Conservation (phyloP, 1,284 basidiomycete species). For the Trametes hirsuta region DNA sequence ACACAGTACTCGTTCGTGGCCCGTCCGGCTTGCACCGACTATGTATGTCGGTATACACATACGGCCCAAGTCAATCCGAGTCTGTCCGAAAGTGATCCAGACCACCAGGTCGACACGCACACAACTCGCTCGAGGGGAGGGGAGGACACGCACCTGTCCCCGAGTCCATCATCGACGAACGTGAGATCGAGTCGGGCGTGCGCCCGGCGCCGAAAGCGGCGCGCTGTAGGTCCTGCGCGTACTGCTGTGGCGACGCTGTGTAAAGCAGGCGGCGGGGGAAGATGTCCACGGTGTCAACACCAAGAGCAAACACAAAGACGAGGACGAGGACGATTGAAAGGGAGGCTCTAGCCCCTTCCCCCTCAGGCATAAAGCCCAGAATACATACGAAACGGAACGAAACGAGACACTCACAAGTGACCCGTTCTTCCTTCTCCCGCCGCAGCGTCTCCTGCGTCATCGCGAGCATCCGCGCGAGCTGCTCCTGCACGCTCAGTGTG, state of each 20-base stretch:
- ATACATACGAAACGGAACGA: neutral
- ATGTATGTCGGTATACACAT: too few relatives aligned
- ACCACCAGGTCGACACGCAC: neutral
- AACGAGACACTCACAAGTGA: slow-evolving; percentile 5
- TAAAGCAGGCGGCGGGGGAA: too few relatives aligned
- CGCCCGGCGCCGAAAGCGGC: slow-evolving; percentile 22
- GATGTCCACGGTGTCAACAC: too few relatives aligned
- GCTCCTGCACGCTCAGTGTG: slow-evolving; percentile 11
- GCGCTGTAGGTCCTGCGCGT: slow-evolving; percentile 12
- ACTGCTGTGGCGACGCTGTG: slow-evolving; percentile 13
- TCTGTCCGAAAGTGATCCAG: neutral
- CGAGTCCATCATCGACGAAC: slow-evolving; percentile 22
- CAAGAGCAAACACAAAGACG: too few relatives aligned
- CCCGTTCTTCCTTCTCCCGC: slow-evolving; percentile 8
- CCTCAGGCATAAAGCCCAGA: too few relatives aligned
- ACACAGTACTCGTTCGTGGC: too few relatives aligned
- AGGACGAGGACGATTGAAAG: too few relatives aligned
- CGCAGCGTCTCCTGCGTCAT: slow-evolving; percentile 14
- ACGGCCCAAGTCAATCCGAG: neutral
- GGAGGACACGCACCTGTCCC: slow-evolving; percentile 2
- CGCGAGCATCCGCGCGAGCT: slow-evolving; percentile 18
- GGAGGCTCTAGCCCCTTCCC: neutral
- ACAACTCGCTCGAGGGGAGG: neutral
- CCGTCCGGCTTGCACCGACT: too few relatives aligned
- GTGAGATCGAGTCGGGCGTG: slow-evolving; percentile 17